These are phyloP conservation scores for Puccinia triticina DNA, from an alignment of 1,284 basidiomycete species.

Conservation along the genomic window DNA sequence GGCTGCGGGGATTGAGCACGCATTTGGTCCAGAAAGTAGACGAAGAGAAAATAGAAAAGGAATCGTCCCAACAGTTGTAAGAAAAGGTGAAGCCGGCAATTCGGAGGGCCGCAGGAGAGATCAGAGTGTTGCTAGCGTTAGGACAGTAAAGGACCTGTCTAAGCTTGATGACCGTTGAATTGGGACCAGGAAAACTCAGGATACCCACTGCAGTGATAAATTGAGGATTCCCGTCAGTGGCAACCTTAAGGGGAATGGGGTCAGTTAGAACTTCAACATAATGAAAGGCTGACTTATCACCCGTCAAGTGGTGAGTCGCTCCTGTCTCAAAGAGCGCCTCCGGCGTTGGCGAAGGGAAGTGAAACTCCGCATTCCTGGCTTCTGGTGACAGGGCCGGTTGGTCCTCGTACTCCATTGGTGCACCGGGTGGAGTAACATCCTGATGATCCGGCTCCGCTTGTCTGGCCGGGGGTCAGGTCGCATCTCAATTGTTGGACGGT, in stretches of 20 bases:
- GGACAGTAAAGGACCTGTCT: too few species aligned
- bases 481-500: too few species aligned
- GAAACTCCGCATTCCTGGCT: too few species aligned
- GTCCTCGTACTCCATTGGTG: neutral
- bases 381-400: neutral
- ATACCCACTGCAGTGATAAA: neutral
- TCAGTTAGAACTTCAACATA: neutral
- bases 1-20: neutral
- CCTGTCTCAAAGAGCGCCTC: neutral
- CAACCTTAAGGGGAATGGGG: neutral
- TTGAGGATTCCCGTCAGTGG: neutral
- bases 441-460: too few species aligned
- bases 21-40: neutral
- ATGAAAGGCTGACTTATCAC: neutral
- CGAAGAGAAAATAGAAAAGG: too few species aligned
- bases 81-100: too few species aligned
- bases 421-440: neutral
- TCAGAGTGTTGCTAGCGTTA: too few species aligned
- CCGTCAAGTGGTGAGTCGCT: neutral
- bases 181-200: too few species aligned
- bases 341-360: too few species aligned
- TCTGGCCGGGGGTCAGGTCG: neutral
- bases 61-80: too few species aligned
- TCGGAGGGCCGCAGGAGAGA: too few species aligned
- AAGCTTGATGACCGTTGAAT: too few species aligned